Evolutionary conservation across 306 rosid species (phyloP), one percentile per base, ranked within the genome.

Genomic region (Castanea sativa): DNA sequence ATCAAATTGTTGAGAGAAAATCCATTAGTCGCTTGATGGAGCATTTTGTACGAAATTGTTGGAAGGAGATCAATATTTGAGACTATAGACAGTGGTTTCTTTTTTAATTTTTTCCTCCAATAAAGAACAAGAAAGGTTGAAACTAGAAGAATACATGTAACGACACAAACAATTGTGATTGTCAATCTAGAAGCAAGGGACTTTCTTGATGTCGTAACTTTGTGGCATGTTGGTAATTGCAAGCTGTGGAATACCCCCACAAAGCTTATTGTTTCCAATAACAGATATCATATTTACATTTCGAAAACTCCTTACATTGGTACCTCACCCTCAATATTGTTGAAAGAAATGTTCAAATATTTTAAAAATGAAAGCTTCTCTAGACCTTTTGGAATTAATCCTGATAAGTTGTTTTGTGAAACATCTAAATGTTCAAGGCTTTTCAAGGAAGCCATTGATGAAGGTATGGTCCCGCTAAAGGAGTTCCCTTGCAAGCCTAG

Each of bases 291-390:
- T 41, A 43, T 78, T 87, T 21, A 57, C 53, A 52, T 87, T 87
- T 43, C 1, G 23, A 89, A 87, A 3, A 69, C 81, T 25, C 89
- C 91, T 49, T 35, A 5, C 3, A 30, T 79, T 69, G 87, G 85
- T 0, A 89, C 88, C 57, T 79, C 88, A 2, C 91, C 91, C 14
- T 81, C 88, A 21, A 87, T 61, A 33, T 51, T 35, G 55, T 85
- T 89, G 55, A 75, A 87, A 12, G 91, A 89, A 55, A 83, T 33
- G 78, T 85, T 85, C 76, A 89, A 27, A 68, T 79, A 70, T 2
- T 30, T 2, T 11, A 85, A 65, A 16, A 41, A 8, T 3, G 27
- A 13, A 41, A 87, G 41, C 0, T 81, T 72, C 3, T 85, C 69
- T 0, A 85, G 2, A 41, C 2, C 74, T 13, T 51, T 5, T 21